phyloP scores from a whole-genome alignment of 179 eudicot species.

The Monotropa hypopitys region DNA sequence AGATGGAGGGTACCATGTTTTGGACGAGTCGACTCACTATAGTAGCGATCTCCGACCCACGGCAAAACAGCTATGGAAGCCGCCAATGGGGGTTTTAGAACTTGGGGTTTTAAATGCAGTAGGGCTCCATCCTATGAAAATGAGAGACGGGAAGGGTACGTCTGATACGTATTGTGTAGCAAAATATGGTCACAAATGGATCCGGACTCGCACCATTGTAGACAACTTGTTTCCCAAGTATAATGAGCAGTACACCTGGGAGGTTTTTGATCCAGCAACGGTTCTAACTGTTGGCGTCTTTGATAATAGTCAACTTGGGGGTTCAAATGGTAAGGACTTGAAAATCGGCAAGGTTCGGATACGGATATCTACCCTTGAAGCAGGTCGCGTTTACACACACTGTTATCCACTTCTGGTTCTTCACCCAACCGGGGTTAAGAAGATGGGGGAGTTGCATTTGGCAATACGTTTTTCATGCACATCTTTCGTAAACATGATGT shows the following conservation, averaged over 20 bases:
- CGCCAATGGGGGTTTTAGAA: slow-evolving; percentile 73
- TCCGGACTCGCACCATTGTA: slow-evolving; percentile 75
- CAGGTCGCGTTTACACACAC: slow-evolving; percentile 82
- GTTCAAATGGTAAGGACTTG: slow-evolving; percentile 52
- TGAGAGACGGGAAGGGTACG: slow-evolving; percentile 70
- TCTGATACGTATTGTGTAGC: slow-evolving; percentile 96
- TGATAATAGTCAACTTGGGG: slow-evolving; percentile 73
- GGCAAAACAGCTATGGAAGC: slow-evolving; percentile 87
- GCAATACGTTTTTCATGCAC: slow-evolving; percentile 78
- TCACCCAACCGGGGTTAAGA: slow-evolving; percentile 79
- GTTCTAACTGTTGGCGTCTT: slow-evolving; percentile 83
- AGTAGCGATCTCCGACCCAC: slow-evolving; percentile 92
- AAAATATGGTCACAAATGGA: slow-evolving; percentile 89
- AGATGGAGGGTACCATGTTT: slow-evolving; percentile 96
- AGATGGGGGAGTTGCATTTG: slow-evolving; percentile 88
- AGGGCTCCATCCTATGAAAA: slow-evolving; percentile 90
- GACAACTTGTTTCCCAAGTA: slow-evolving; percentile 70
- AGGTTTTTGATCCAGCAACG: slow-evolving; percentile 87
- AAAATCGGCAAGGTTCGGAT: slow-evolving; percentile 84
- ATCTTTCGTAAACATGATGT: slow-evolving; percentile 77
- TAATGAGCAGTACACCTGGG: slow-evolving; percentile 99
- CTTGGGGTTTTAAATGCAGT: slow-evolving; percentile 72
- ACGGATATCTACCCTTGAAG: slow-evolving; percentile 83
- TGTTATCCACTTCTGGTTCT: slow-evolving; percentile 75
- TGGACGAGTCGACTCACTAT: slow-evolving; percentile 89